These are phyloP conservation scores for Wallacemonas rigidus DNA, from an alignment of 208 protist species.

Conservation along the genomic window DNA sequence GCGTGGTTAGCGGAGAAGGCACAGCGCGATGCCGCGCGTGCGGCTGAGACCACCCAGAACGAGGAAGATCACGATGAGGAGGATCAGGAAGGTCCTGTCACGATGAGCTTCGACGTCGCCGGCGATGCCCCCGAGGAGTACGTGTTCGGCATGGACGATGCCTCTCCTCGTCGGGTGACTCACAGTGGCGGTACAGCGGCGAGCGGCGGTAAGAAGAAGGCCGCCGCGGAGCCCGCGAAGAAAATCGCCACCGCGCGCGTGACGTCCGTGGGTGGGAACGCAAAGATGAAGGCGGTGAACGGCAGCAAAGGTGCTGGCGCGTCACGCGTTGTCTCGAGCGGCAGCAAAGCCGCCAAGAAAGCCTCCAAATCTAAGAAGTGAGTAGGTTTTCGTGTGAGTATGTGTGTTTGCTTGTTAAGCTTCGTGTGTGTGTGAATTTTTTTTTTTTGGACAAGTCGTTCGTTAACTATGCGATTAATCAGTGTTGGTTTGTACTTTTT, in stretches of 20 bases:
- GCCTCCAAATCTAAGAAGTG: conserved; percentile 23
- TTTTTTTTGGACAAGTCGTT: not conserved
- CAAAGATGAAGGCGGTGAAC: conserved; percentile 54
- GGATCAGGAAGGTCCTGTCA: conserved; percentile 14
- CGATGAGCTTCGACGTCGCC: conserved; percentile 14
- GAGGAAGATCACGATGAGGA: conserved; percentile 15
- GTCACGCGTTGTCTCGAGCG: conserved; percentile 40
- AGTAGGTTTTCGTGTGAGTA: not conserved
- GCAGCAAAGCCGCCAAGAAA: conserved; percentile 36
- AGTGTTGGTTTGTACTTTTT: conserved; percentile 18
- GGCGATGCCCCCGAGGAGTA: conserved; percentile 71
- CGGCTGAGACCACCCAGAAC: conserved; percentile 5
- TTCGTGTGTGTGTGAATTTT: not conserved
- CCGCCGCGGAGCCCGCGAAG: conserved; percentile 24
- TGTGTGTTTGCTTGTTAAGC: not conserved
- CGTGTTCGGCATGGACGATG: conserved; percentile 61
- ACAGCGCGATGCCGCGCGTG: conserved; percentile 13
- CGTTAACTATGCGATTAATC: not conserved
- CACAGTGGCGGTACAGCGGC: conserved; percentile 15
- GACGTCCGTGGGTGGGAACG: conserved; percentile 18
- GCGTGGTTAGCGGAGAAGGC: conserved; percentile 34
- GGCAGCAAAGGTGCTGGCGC: conserved; percentile 17
- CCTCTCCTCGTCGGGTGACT: conserved; percentile 28
- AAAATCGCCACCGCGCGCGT: conserved; percentile 21
- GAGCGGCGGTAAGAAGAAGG: conserved; percentile 6